Evolutionary conservation across 2,329 filamentous ascomycete species (phyloP), one percentile per base, ranked within the genome.

Genomic region (Calonectria naviculata): DNA sequence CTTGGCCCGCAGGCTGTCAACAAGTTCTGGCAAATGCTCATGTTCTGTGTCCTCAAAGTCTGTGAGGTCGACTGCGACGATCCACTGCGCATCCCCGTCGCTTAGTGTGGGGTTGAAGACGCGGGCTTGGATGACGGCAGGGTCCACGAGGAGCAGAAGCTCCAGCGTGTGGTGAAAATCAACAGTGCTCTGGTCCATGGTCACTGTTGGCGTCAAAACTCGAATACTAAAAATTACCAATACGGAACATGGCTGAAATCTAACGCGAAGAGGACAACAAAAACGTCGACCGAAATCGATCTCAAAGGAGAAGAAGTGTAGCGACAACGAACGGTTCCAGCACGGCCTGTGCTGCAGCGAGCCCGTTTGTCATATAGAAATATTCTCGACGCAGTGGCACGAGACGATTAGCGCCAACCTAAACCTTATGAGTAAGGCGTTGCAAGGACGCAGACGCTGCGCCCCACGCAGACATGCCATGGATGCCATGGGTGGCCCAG

Each of bases 191-290:
- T 7, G 12, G 31, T 58, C 52, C 52, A 36, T 58, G 7, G 21
- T 8, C n/a, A 36, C 24, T 8, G 19, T 46, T 12, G 42, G n/a
- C 42, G 42, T 46, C n/a, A 46, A 46, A 46, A 44, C 24, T 46
- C 42, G 42, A 46, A 46, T 38, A 58, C 52, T 58, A 58, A 19
- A 58, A 58, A 58, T 58, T 58, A 58, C 29, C 52, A 58, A 58
- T 58, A 58, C 15, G 31, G n/a, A 36, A 38, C 52, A 58, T 58
- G 52, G 31, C 34, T 58, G 24, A 17, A 36, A 21, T 38, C 42
- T 46, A 46, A 24, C n/a, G 42, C 42, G 13, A 46, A 46, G 42
- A 24, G n/a, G 42, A 24, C 42, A 21, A 24, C 42, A 4, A 46
- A 24, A 46, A 24, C 10, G 42, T 24, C n/a, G 42, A 21, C 19